Base-by-base conservation (phyloP, 306 rosid species). In the Prunus mongolica region DNA sequence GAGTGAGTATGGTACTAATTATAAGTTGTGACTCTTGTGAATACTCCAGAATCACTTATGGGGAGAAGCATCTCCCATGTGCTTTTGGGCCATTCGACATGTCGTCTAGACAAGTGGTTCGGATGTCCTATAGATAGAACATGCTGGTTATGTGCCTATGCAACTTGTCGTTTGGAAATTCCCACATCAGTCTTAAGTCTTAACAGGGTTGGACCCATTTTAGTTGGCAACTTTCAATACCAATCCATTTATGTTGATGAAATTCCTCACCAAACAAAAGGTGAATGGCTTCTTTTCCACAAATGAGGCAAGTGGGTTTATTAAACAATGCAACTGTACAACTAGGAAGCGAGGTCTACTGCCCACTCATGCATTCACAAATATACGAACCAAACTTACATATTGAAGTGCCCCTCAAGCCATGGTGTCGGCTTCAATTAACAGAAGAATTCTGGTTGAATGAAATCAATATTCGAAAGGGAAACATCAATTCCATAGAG, bases 171-270 rank as follows among this genome's bases (percentile, higher is more conserved):
- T 19, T 65, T 34, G 49, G 69, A 65, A 32, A 65, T 18, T 24
- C 15, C 8, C 8, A 18, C 25, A 65, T 11, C 10, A 18, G 4
- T 30, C 28, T 38, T 4, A 8, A 32, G 4, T 30, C n/a, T 38
- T 9, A 20, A 57, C 24, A 72, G 6, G 34, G 22, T 9, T n/a
- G 82, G 66, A 52, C 76, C 73, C 77, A 64, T 16, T 71, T 45
- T 41, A 51, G 70, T 52, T 71, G 77, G 65, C 51, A 38, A 41
- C 13, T 28, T 78, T 71, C 50, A 77, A n/a, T 51, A 12, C 38
- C 65, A 54, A 13, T 50, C 25, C 70, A 38, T 5, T 16, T 70
- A 47, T 58, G 12, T 52, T 13, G 41, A 19, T 65, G 65, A 71
- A 71, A 6, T 54, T 54, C 11, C 20, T 54, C 63, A 56, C 66